phyloP scores from a whole-genome alignment of 129 eudicot genomes.

The Ambrosia trifida region DNA sequence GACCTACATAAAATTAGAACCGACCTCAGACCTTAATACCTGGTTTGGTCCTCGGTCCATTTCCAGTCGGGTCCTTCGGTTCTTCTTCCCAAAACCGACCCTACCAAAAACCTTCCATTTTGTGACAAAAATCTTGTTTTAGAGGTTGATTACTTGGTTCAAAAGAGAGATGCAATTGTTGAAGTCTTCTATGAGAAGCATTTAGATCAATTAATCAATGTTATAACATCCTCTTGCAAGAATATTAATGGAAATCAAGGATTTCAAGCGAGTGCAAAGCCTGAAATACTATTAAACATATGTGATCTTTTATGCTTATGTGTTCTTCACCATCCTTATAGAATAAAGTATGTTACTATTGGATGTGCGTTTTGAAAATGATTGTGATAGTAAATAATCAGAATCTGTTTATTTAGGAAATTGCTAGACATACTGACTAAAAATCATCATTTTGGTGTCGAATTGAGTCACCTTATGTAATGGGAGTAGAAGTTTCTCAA shows the following conservation, averaged over 20 bases:
- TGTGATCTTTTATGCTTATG: slow-evolving; percentile 93
- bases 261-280: slow-evolving; percentile 51
- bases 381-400: slow-evolving; percentile 7
- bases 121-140: too few species aligned
- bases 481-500: background rate
- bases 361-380: slow-evolving; percentile 5
- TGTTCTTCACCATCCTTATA: slow-evolving; percentile 73
- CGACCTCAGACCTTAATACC: too few species aligned
- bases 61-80: too few species aligned
- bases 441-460: background rate
- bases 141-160: too few species aligned
- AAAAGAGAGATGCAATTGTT: slow-evolving; percentile 78
- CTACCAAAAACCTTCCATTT: too few species aligned
- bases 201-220: slow-evolving; percentile 70
- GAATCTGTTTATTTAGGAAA: too few species aligned
- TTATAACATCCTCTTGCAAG: slow-evolving; percentile 65
- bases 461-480: background rate
- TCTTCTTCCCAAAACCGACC: too few species aligned
- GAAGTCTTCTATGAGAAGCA: slow-evolving; percentile 89
- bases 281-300: slow-evolving; percentile 76
- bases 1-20: too few species aligned
- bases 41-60: too few species aligned
- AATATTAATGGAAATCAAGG: slow-evolving; percentile 33
- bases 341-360: slow-evolving; percentile 69
- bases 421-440: background rate